Conservation (phyloP, 2,329 filamentous ascomycete species). For the Colletotrichum costaricense region DNA sequence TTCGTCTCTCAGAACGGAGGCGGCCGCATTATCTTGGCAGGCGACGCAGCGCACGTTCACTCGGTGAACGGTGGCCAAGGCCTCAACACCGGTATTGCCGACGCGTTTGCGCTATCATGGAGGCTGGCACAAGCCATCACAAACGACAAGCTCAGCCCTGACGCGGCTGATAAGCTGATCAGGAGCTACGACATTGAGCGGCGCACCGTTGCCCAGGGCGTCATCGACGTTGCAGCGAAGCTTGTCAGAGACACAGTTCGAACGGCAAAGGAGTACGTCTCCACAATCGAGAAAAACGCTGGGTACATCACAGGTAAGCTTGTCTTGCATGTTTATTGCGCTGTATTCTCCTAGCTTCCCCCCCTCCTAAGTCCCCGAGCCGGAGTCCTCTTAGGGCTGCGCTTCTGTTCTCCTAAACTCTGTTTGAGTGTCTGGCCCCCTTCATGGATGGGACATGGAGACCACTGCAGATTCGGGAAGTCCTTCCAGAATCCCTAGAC, state of each 20-base stretch:
- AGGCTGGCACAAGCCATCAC: conserved; percentile 55
- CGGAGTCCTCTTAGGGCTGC: conserved; percentile 4
- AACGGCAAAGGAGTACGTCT: conserved; percentile 57
- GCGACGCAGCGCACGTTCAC: conserved; percentile 63
- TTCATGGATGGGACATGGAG: neutral
- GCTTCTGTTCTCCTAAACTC: conserved; percentile 10
- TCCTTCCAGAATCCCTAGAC: neutral
- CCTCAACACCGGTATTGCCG: conserved; percentile 62
- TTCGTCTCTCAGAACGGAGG: conserved; percentile 52
- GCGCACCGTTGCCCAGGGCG: conserved; percentile 53
- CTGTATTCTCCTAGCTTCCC: neutral
- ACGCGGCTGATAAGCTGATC: conserved; percentile 44
- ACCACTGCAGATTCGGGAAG: neutral
- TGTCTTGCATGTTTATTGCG: neutral
- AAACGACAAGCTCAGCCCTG: conserved; percentile 38
- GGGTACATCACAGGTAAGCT: conserved; percentile 57
- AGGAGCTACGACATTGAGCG: conserved; percentile 58
- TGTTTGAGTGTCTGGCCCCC: neutral
- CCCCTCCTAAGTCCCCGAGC: neutral
- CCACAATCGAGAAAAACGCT: conserved; percentile 58
- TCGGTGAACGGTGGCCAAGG: conserved; percentile 61
- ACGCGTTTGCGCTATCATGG: conserved; percentile 63
- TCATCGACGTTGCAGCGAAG: conserved; percentile 59
- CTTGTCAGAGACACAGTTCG: conserved; percentile 57
- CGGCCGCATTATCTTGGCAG: conserved; percentile 59